Evolutionary conservation across 306 rosid species (phyloP), one percentile per base, ranked within the genome.

Genomic region (Abrus pulchellus): DNA sequence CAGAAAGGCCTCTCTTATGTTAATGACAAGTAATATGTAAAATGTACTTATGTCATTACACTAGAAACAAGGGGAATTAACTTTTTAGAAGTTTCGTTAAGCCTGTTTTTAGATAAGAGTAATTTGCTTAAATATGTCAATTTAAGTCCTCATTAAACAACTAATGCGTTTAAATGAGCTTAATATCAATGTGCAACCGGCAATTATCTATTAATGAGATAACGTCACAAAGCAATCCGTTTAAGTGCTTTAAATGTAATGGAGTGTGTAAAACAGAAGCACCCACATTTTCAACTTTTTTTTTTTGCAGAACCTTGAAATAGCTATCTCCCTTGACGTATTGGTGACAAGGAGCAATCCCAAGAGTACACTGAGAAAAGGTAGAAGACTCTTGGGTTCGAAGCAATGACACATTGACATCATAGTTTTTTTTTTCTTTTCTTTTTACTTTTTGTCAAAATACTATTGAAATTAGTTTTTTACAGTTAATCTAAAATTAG

Each of bases 1-100:
- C 78, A 72, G 74, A 78, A 89, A 91, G 79, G 86, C 94, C 97
- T 87, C 91, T 93, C 44, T 83, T 91, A 82, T 64, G 89, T 81
- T 89, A 81, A 91, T 72, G 9, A 7, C 55, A 9, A 67, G 34
- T 64, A 65, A 38, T 60, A 11, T 66, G 43, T 63, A 63, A 59
- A 44, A 68, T 79, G 43, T 84, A 33, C 41, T 55, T 43, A 2
- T 54, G 49, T 77, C 64, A 40, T 65, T 6, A 20, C 1, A 30
- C 27, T 44, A 27, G 52, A 78, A 78, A 59, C 41, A 53, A 20
- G 3, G 74, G 59, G 2, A 49, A 38, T 43, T 9, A 78, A 54
- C 41, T 36, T 66, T 56, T 66, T 56, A 56, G 55, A 9, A 57
- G 28, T 8, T 36, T 53, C 59, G 47, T 66, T 48, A 40, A 43